Evolutionary conservation across 2,329 filamentous ascomycete genomes (phyloP), one percentile per base, ranked within the genome.

Genomic region (Aspergillus ibericus): DNA sequence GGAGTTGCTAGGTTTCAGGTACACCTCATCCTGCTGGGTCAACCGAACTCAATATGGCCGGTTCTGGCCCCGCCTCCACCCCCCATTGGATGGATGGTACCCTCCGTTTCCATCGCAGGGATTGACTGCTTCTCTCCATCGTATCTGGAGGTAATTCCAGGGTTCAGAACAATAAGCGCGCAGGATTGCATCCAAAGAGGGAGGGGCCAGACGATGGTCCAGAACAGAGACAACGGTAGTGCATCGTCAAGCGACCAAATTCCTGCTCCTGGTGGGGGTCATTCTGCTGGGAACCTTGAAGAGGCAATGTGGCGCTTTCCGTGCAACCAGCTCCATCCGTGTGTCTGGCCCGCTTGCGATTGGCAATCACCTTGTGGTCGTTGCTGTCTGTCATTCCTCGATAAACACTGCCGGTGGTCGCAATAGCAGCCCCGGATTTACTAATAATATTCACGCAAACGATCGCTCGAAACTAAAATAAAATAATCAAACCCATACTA

Each of bases 341-440:
- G 50, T 32, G 25, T 55, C 47, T 58, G 32, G 56, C 51, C 49
- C 51, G 55, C 50, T 56, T 62, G 60, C 58, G 48, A 62, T 58
- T 62, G 60, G 60, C 38, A 60, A 55, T 16, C 10, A 36, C 16
- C n/a, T 9, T 9, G 25, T 22, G 38, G 40, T 38, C 51, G 60
- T 60, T 62, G 44, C 60, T 60, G 51, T 58, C 52, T 60, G 58
- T 59, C 58, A 62, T 62, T 62, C 58, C 48, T 58, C 35, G 49
- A 60, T 44, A 15, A 52, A 47, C 40, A 44, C 42, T 34, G 29
- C 20, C 20, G 54, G 34, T 56, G 56, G 49, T 61, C 25, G 56
- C 53, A 61, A 59, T 61, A 40, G 34, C 44, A 16, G 44, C 44
- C 44, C 44, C 44, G 44, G 44, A 48, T 48, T 32, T 48, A 48